These are phyloP conservation scores for Fusarium tupiense DNA, from an alignment of 2,329 filamentous ascomycete genomes.

Conservation along the genomic window DNA sequence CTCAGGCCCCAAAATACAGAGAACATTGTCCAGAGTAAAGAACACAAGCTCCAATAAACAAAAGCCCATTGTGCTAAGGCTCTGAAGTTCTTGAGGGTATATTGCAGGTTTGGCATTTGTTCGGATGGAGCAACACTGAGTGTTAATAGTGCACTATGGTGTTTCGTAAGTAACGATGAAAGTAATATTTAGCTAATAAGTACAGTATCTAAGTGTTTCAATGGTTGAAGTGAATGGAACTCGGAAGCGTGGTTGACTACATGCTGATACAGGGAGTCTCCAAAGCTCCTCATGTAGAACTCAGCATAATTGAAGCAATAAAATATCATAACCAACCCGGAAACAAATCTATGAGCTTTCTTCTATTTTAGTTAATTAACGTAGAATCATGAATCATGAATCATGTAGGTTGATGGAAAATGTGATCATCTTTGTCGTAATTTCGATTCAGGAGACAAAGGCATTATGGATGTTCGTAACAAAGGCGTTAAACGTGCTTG, in stretches of 20 bases:
- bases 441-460: slow-evolving; percentile 8
- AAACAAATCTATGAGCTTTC: slow-evolving; percentile 10
- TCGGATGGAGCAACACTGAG: too few relatives aligned
- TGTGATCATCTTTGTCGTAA: slow-evolving; percentile 11
- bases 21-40: not conserved
- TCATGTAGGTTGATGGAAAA: slow-evolving; percentile 5
- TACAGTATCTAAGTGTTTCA: not conserved
- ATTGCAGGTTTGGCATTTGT: not conserved
- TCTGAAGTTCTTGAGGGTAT: not conserved
- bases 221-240: not conserved
- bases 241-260: not conserved
- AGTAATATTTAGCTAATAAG: not conserved
- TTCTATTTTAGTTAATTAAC: slow-evolving; percentile 19
- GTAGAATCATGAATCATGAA: slow-evolving; percentile 12
- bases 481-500: slow-evolving; percentile 6
- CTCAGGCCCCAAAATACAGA: not conserved
- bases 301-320: not conserved
- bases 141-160: not conserved
- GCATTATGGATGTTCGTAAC: not conserved
- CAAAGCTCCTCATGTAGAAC: not conserved
- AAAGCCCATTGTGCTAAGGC: not conserved
- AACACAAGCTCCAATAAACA: not conserved
- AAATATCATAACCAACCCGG: not conserved
- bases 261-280: not conserved
- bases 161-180: not conserved